Evolutionary conservation across 208 protist genomes (phyloP).

Genomic region (Leishmania aethiopica): DNA sequence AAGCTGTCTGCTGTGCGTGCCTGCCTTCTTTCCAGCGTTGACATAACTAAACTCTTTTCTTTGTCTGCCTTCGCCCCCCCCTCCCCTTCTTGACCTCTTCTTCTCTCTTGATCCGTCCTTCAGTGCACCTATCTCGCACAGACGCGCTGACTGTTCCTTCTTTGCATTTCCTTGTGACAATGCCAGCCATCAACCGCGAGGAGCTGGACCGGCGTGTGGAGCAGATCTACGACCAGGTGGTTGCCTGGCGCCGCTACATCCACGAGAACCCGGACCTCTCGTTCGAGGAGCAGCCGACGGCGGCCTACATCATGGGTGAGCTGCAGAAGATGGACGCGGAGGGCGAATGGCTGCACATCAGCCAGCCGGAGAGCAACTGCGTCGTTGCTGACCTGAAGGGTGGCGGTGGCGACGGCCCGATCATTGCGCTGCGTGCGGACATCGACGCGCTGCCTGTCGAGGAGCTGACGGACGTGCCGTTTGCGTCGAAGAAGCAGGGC

Average conservation of each 20-base stretch:
- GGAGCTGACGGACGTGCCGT: constrained; percentile 52
- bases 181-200: constrained; percentile 15
- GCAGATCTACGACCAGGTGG: constrained; percentile 42
- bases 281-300: constrained; percentile 55
- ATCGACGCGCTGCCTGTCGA: constrained; percentile 69
- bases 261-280: constrained; percentile 53
- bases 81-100: background rate
- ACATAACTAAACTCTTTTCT: background rate
- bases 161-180: too few relatives aligned
- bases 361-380: constrained; percentile 36
- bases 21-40: background rate
- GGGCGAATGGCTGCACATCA: constrained; percentile 35
- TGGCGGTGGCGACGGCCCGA: constrained; percentile 37
- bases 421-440: constrained; percentile 62
- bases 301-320: constrained; percentile 51
- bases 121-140: background rate
- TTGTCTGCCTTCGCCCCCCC: too few relatives aligned
- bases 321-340: constrained; percentile 42
- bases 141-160: background rate
- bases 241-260: constrained; percentile 66
- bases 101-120: background rate
- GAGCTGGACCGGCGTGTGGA: constrained; percentile 25
- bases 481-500: constrained; percentile 53
- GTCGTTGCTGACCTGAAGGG: constrained; percentile 52
- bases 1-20: background rate